These are phyloP conservation scores for Sporothrix variecibatus DNA, from an alignment of 2,329 filamentous ascomycete species.

Conservation along the genomic window DNA sequence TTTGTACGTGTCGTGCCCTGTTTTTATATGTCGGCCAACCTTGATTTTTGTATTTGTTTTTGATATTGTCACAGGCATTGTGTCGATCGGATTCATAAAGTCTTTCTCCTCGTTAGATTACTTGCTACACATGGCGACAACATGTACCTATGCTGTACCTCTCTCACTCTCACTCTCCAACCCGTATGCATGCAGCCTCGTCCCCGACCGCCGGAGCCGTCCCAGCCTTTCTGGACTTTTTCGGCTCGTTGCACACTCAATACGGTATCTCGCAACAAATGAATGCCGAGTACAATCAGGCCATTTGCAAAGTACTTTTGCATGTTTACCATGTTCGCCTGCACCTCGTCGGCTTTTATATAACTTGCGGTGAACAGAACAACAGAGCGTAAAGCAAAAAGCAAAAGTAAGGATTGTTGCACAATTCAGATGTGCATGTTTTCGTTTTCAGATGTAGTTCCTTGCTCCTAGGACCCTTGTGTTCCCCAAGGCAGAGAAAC, in stretches of 20 bases:
- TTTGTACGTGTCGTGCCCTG: not conserved
- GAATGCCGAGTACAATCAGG: not conserved
- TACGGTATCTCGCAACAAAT: not conserved
- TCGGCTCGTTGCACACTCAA: not conserved
- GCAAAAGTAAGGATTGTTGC: not conserved
- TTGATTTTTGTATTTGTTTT: conserved; percentile 7
- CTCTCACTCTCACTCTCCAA: not conserved
- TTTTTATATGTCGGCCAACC: not conserved
- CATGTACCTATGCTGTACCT: not conserved
- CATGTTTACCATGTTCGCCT: not conserved
- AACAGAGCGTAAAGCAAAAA: not conserved
- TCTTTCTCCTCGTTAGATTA: not conserved
- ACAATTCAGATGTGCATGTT: not conserved
- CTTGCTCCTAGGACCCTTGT: not conserved
- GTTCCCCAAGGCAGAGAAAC: not conserved
- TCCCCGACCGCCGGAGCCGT: conserved; percentile 6
- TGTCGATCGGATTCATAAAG: not conserved
- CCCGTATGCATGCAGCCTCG: conserved; percentile 18
- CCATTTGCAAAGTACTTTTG: not conserved
- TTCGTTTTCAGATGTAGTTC: not conserved
- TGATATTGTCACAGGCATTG: not conserved
- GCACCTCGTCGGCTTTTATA: not conserved
- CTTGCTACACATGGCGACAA: not conserved
- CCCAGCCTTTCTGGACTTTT: not conserved
- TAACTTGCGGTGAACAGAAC: not conserved